Conservation (phyloP, 1,284 basidiomycete genomes). For the Coriolopsis trogii region DNA sequence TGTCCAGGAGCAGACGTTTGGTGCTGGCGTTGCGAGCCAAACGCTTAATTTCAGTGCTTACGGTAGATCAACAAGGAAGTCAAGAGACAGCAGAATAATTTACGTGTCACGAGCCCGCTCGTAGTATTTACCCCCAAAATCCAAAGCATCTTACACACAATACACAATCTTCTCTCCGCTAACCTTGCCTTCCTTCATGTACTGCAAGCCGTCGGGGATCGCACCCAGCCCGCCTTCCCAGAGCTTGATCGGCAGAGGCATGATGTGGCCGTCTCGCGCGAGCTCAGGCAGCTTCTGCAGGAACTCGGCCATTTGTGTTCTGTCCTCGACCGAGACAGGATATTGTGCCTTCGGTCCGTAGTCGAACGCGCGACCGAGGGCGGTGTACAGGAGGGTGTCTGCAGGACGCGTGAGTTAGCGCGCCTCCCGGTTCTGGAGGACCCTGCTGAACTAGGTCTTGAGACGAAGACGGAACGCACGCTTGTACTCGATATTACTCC, state of each 20-base stretch:
- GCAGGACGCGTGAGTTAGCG: background rate
- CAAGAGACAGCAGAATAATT: too few relatives aligned
- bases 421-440: too few relatives aligned
- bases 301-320: slow-evolving; percentile 28
- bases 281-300: slow-evolving; percentile 26
- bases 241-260: slow-evolving; percentile 26
- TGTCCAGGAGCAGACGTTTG: too few relatives aligned
- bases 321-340: slow-evolving; percentile 20
- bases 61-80: too few relatives aligned
- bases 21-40: too few relatives aligned
- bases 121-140: too few relatives aligned
- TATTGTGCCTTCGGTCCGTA: slow-evolving; percentile 6
- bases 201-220: slow-evolving; percentile 27
- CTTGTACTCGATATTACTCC: slow-evolving; percentile 11
- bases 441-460: too few relatives aligned
- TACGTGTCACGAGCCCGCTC: background rate
- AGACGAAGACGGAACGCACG: slow-evolving; percentile 1
- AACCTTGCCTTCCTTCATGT: slow-evolving; percentile 29
- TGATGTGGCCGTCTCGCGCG: slow-evolving; percentile 21
- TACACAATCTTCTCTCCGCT: slow-evolving; percentile 33
- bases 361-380: slow-evolving; percentile 24
- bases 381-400: slow-evolving; percentile 27
- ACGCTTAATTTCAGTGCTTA: too few relatives aligned
- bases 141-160: slow-evolving; percentile 9
- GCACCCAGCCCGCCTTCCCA: slow-evolving; percentile 27